Percentiles rank a stretch among this genome's conserved stretches.
Conservation (phyloP, 805 yeast genomes). For the Starmerella etchellsii region DNA sequence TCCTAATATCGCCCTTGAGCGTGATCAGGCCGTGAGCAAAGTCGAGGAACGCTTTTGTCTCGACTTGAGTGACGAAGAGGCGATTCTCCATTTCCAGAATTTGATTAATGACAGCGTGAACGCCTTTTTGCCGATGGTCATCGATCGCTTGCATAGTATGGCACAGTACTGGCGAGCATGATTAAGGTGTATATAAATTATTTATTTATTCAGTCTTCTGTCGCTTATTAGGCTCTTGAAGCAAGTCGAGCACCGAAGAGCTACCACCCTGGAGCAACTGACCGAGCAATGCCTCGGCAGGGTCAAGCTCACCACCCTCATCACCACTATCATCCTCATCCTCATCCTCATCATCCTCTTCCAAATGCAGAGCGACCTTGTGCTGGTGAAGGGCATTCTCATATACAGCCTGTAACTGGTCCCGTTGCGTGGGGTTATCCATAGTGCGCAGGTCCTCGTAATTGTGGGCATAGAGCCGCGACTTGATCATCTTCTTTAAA, state of each 20-base stretch:
- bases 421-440: constrained; percentile 64
- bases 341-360: constrained; percentile 3
- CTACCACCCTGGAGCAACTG: constrained; percentile 1
- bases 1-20: constrained; percentile 78
- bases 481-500: constrained; percentile 51
- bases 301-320: constrained; percentile 1
- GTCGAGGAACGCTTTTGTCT: constrained; percentile 89
- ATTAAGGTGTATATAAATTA: constrained; percentile 1
- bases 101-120: constrained; percentile 87
- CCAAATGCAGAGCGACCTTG: constrained; percentile 9
- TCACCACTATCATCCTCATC: constrained; percentile 12
- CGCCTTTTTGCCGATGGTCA: constrained; percentile 87
- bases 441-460: constrained; percentile 62
- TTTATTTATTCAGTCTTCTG: constrained; percentile 1
- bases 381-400: constrained; percentile 13
- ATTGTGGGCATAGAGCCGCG: constrained; percentile 64
- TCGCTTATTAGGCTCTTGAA: not conserved
- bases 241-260: not conserved
- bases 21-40: constrained; percentile 73
- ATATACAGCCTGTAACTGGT: constrained; percentile 58
- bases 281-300: constrained; percentile 1
- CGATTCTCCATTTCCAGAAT: constrained; percentile 85
- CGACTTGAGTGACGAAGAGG: constrained; percentile 91
- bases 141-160: constrained; percentile 84
- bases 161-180: constrained; percentile 97